Evolutionary conservation across 805 yeast genomes (phyloP).

Genomic region (Scheffersomyces amazonensis): DNA sequence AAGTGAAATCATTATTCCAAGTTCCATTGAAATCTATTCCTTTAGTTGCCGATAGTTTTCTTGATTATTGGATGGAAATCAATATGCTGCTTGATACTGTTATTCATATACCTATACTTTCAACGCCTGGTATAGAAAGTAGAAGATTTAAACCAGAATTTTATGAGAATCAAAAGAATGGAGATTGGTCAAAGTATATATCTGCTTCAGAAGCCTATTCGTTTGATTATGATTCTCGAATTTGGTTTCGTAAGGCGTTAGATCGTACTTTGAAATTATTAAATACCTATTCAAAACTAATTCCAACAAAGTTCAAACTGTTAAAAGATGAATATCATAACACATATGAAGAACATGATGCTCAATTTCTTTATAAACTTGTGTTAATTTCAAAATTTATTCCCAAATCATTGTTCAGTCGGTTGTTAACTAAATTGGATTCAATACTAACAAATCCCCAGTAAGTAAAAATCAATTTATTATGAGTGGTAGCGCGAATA

Average conservation of each 20-base stretch:
- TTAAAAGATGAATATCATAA: not conserved
- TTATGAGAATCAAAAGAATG: conserved; percentile 2
- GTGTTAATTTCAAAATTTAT: conserved; percentile 7
- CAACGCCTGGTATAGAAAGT: conserved; percentile 26
- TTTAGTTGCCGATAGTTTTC: conserved; percentile 22
- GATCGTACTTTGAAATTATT: conserved; percentile 5
- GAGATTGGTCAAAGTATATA: conserved; percentile 17
- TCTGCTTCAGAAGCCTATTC: conserved; percentile 16
- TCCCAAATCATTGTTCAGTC: not conserved
- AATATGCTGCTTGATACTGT: conserved; percentile 11
- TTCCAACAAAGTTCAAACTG: not conserved
- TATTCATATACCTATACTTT: conserved; percentile 25
- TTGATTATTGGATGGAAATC: conserved; percentile 27
- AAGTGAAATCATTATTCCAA: not conserved
- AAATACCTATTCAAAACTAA: not conserved
- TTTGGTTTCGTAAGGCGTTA: conserved; percentile 5
- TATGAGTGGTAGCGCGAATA: not conserved
- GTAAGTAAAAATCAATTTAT: too few species aligned
- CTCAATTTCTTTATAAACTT: conserved; percentile 6
- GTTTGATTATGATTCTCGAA: conserved; percentile 13
- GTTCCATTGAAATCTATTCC: conserved; percentile 13
- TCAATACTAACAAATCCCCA: not conserved
- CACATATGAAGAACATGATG: not conserved
- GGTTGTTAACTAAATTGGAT: not conserved
- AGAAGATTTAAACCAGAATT: conserved; percentile 9